phyloP scores from a whole-genome alignment of 192 early-diverging fungal genomes.

The Linnemannia schmuckeri region DNA sequence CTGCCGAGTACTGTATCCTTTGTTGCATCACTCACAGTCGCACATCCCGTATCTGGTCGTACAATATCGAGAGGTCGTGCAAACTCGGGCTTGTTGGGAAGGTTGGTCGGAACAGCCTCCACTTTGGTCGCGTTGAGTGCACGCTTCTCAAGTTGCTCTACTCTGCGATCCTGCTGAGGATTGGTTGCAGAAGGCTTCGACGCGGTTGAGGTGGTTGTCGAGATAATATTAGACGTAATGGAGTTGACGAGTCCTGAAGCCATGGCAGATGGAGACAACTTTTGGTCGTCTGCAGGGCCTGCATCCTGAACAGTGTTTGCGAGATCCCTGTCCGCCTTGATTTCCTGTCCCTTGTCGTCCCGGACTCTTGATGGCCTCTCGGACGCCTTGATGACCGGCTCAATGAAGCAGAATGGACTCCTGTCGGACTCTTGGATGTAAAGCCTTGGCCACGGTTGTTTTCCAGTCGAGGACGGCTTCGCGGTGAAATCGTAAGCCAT shows the following conservation, averaged over 20 bases:
- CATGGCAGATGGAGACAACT: conserved; percentile 10
- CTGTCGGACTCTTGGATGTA: conserved; percentile 14
- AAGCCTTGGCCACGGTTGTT: conserved; percentile 25
- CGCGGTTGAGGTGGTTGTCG: conserved; percentile 21
- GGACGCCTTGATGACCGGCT: not conserved
- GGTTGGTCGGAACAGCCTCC: not conserved
- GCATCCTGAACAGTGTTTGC: not conserved
- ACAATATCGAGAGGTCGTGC: conserved; percentile 12
- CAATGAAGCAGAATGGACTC: conserved; percentile 15
- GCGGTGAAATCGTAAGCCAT: conserved; percentile 28
- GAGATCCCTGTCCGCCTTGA: not conserved
- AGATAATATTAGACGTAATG: conserved; percentile 21
- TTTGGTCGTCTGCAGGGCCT: not conserved
- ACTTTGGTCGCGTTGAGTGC: conserved; percentile 20
- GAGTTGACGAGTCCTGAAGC: conserved; percentile 41
- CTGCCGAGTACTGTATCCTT: not conserved
- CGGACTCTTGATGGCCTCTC: not conserved
- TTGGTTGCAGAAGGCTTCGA: not conserved
- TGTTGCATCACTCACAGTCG: not conserved
- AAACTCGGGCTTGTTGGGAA: conserved; percentile 22
- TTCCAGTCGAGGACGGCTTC: not conserved
- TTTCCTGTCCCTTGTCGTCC: not conserved
- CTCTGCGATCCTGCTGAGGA: conserved; percentile 13
- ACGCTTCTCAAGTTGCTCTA: conserved; percentile 43
- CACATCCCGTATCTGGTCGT: not conserved